Base-by-base conservation (phyloP, 108 stramenopile genomes). In the Cylindrotheca fusiformis region DNA sequence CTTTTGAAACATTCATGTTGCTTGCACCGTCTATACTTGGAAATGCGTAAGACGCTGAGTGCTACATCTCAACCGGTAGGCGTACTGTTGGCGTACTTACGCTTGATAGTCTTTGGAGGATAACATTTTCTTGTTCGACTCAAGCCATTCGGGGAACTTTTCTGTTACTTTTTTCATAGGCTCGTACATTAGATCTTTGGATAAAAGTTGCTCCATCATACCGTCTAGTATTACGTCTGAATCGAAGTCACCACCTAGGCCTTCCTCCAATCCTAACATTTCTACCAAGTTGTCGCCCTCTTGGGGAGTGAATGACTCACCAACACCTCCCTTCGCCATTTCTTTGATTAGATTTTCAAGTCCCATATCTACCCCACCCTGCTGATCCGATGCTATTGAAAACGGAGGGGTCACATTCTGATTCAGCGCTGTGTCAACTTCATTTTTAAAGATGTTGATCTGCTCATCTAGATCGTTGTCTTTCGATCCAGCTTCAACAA, bases 121-220 rank as follows among this genome's bases (percentile, higher is more conserved):
- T 20, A 95, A 45, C 6, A 29, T 47, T 0, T 57, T 64, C 29
- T 78, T 71, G 65, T 95, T 76, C 25, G 71, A 63, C 21, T 95
- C 91, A n/a, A 98, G 67, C 96, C 96, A 98, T 31, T 67, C 73
- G 5, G 97, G 97, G 69, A 90, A 99, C 63, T 85, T 79, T n/a
- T 84, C 79, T 31, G 75, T 79, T 58, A 94, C 91, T 60, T 90
- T 63, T 65, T 91, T 91, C 79, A 95, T 92, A 29, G 98, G 96
- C 63, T 96, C 96, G 78, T 96, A 97, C 96, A 98, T 95, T 60
- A 95, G 67, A 26, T 97, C 96, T 63, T 83, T 91, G 52, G 88
- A 77, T 32, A 96, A 64, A 14, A 95, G 61, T 60, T 95, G 95
- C 58, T 90, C 67, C 95, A 97, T 95, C 77, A 95, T 92, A 32